Evolutionary conservation across 2,329 filamentous ascomycete species (phyloP).

Genomic region (Chrysosporium keratinophilum): DNA sequence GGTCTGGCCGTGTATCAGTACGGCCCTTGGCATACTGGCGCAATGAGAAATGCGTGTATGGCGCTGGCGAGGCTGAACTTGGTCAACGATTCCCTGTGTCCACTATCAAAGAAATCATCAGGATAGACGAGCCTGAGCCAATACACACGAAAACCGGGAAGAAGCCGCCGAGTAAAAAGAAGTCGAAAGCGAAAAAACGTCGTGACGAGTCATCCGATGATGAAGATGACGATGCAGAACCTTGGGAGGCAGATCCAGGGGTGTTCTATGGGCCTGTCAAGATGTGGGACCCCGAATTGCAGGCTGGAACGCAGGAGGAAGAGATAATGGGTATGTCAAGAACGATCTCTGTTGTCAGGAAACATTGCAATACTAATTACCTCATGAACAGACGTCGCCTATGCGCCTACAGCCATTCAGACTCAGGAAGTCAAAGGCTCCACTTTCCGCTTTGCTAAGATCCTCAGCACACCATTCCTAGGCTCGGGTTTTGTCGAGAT

Average conservation of each 20-base stretch:
- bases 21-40: slow-evolving; percentile 77
- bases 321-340: slow-evolving; percentile 30
- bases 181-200: slow-evolving; percentile 28
- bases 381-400: slow-evolving; percentile 46
- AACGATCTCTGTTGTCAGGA: neutral
- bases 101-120: slow-evolving; percentile 66
- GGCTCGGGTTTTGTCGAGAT: slow-evolving; percentile 84
- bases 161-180: slow-evolving; percentile 29
- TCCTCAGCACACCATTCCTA: slow-evolving; percentile 73
- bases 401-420: slow-evolving; percentile 47
- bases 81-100: slow-evolving; percentile 53
- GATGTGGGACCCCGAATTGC: slow-evolving; percentile 34
- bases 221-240: slow-evolving; percentile 31
- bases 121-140: slow-evolving; percentile 53
- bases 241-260: slow-evolving; percentile 36
- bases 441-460: slow-evolving; percentile 80
- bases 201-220: slow-evolving; percentile 33
- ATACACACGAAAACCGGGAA: slow-evolving; percentile 26
- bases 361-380: slow-evolving; percentile 18
- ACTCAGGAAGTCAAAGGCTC: slow-evolving; percentile 51
- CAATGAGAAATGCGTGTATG: slow-evolving; percentile 67
- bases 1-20: slow-evolving; percentile 68
- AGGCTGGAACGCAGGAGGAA: slow-evolving; percentile 31
- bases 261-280: slow-evolving; percentile 36
- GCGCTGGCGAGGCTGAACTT: slow-evolving; percentile 48